Base-by-base conservation (phyloP, 2,329 filamentous ascomycete species). In the Neonectria faginata region DNA sequence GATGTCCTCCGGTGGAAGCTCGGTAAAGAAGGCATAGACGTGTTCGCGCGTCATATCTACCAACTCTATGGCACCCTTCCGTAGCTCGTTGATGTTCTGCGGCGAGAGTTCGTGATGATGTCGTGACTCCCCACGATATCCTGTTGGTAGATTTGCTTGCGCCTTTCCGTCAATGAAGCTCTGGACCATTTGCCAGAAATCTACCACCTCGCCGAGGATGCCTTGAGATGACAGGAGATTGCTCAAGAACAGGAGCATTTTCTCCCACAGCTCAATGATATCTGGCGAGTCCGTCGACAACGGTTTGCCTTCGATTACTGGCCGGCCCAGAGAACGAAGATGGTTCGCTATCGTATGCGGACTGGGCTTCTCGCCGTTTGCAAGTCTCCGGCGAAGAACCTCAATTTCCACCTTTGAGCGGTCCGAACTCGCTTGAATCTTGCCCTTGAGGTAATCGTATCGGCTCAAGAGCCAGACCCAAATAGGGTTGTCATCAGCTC, bases 401-500 rank as follows among this genome's bases (percentile, higher is more conserved):
- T 99, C 96, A 69, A 98, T 94, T 78, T 99, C 95, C 18, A 97
- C 89, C 76, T 92, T 92, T 57, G 92, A 91, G n/a, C 94, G 89
- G 68, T 98, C 94, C 57, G 93, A 93, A 14, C 90, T 91, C 0
- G 87, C 84, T 45, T 89, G 88, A 57, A 98, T 95, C 76, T 92
- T 97, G 68, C 89, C 89, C 79, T 96, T 97, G 60, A 99, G 84
- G 74, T 94, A 90, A 68, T 97, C 93, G 75, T 94, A 97, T 50
- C 93, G 90, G 74, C 93, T 97, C 60, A 95, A 83, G 27, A 99
- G 88, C 94, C 96, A 99, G 11, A 97, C 87, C 92, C 93, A 97
- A 67, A 99, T 97, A 1, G 96, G 96, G 73, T 97, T 99, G 64
- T 98, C 94, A 10, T 97, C 92, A 2, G 97, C 94, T 7, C 96